phyloP scores from a whole-genome alignment of 225 moss, liverwort and hornwort genomes.

The Sphagnum contortum region DNA sequence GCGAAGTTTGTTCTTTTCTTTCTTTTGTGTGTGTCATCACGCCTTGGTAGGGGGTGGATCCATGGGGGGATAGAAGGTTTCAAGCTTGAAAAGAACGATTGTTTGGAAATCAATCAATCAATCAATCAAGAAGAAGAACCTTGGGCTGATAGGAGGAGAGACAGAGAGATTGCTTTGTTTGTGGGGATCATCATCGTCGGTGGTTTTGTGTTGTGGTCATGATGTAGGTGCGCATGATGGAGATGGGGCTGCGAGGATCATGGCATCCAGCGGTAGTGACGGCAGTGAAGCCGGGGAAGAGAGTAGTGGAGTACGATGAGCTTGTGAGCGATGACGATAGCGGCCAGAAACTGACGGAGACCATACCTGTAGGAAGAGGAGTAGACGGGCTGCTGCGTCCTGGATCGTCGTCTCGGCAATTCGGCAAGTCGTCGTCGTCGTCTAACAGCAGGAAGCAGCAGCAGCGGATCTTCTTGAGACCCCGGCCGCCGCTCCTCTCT shows the following conservation, averaged over 20 bases:
- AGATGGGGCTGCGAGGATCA: constrained; percentile 45
- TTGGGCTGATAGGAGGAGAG: too few species aligned
- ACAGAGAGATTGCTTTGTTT: too few species aligned
- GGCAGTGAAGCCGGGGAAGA: constrained; percentile 23
- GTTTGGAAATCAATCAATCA: too few species aligned
- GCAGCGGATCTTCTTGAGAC: constrained; percentile 25
- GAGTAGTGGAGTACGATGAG: constrained; percentile 51
- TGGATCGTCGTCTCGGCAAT: constrained; percentile 9
- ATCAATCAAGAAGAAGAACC: too few species aligned
- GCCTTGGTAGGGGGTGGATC: background rate
- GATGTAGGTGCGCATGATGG: constrained; percentile 49
- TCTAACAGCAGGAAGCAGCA: constrained; percentile 4
- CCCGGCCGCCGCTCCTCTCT: constrained; percentile 32
- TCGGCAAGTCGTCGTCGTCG: constrained; percentile 6
- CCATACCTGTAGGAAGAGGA: constrained; percentile 22
- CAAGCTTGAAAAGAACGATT: too few species aligned
- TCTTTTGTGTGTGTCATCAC: background rate
- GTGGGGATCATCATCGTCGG: too few species aligned
- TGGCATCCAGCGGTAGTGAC: constrained; percentile 51
- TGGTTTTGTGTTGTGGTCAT: constrained; percentile 1
- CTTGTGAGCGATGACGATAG: constrained; percentile 42
- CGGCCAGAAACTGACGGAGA: constrained; percentile 29
- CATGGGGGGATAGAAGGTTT: background rate
- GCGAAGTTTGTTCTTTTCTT: too few species aligned
- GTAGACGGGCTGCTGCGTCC: constrained; percentile 14